Conservation (phyloP, 2,329 filamentous ascomycete genomes). For the Alternaria panax region DNA sequence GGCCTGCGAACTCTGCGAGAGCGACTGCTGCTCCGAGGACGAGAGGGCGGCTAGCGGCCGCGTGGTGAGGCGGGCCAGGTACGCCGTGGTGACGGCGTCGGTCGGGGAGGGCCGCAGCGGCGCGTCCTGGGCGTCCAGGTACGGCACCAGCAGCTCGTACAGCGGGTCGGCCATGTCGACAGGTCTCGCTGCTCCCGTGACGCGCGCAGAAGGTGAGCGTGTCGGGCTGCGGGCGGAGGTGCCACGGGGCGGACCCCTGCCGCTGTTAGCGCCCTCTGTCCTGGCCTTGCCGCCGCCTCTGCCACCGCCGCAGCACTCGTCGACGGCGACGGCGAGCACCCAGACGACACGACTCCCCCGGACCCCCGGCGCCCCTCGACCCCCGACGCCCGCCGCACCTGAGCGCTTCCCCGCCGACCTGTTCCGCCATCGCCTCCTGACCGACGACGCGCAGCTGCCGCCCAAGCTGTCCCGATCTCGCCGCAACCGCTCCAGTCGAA, state of each 20-base stretch:
- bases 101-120: slow-evolving; percentile 50
- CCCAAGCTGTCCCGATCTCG: slow-evolving; percentile 21
- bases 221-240: slow-evolving; percentile 7
- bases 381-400: neutral
- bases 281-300: slow-evolving; percentile 12
- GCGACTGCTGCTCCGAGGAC: slow-evolving; percentile 76
- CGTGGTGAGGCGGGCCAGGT: slow-evolving; percentile 79
- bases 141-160: slow-evolving; percentile 74
- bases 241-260: slow-evolving; percentile 5
- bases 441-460: slow-evolving; percentile 20
- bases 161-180: slow-evolving; percentile 64
- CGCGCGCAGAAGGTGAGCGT: slow-evolving; percentile 5
- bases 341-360: neutral
- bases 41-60: slow-evolving; percentile 77
- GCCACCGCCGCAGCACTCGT: slow-evolving; percentile 8
- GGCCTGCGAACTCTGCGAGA: slow-evolving; percentile 83
- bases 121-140: slow-evolving; percentile 58
- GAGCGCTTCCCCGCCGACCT: slow-evolving; percentile 32
- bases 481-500: slow-evolving; percentile 18
- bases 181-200: neutral
- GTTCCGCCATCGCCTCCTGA: slow-evolving; percentile 34
- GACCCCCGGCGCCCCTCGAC: neutral
- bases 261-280: neutral
- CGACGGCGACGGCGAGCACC: slow-evolving; percentile 5
- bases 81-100: slow-evolving; percentile 68